Evolutionary conservation across 2,329 filamentous ascomycete genomes (phyloP), one percentile per base, ranked within the genome.

Genomic region (Cercospora nicotianae): DNA sequence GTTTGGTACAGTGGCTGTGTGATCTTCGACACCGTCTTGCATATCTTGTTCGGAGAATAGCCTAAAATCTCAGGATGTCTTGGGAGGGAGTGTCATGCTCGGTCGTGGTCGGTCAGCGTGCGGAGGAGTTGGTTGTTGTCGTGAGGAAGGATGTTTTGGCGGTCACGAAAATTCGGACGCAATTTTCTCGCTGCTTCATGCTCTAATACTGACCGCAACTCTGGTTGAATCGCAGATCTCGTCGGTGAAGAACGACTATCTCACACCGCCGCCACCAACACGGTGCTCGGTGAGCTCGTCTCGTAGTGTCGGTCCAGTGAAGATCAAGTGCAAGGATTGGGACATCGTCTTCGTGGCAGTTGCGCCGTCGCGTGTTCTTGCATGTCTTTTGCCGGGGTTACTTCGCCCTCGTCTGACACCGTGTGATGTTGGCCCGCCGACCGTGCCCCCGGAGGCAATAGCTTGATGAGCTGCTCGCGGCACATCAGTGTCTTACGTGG

Each of bases 331-430:
- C 53, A 30, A 58, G 53, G 53, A 31, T 31, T 18, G 28, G 7
- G 53, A 28, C 53, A 51, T 13, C 45, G 45, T 51, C 45, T 51
- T 51, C 45, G 53, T 58, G 53, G 26, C 26, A 58, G 53, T 33
- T 28, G 53, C 53, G 26, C 53, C 30, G 53, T 28, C 53, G 53
- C 53, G 23, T 58, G 53, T 58, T 58, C 53, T 58, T 58, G 45
- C 45, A 23, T 26, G 5, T 58, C 53, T 20, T 30, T 42, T 28
- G 23, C 30, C 53, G 53, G 53, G 26, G 16, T 58, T 58, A 58
- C 53, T 58, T 58, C 53, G 53, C 26, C 53, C 26, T 58, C 53
- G 20, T 28, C 30, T 33, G n/a, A n/a, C n/a, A 58, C 26, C 53
- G 12, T 33, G 53, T 58, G 26, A 20, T 58, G 53, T 58, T 58